phyloP scores from a whole-genome alignment of 306 rosid genomes.

The Fagus sylvatica region DNA sequence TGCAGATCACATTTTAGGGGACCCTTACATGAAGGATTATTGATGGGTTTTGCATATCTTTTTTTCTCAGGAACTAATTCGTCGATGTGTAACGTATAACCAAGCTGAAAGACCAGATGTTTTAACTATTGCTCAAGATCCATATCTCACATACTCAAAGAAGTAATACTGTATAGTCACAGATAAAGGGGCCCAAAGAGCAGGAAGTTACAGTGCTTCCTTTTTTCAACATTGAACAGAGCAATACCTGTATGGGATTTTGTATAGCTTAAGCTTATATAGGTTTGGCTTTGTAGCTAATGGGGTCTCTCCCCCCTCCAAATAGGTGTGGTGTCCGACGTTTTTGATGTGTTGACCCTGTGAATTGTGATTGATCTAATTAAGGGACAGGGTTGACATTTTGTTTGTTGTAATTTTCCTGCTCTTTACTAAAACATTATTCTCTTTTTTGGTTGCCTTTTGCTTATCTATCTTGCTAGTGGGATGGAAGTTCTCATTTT shows the following conservation, averaged over 20 bases:
- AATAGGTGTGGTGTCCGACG: constrained; percentile 11
- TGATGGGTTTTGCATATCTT: background rate
- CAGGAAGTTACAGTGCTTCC: constrained; percentile 20
- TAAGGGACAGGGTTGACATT: background rate
- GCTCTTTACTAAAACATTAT: background rate
- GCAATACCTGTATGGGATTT: constrained; percentile 28
- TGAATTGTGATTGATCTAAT: background rate
- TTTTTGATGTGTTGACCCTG: constrained; percentile 16
- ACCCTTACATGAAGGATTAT: too few relatives aligned
- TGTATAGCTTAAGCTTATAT: constrained; percentile 66
- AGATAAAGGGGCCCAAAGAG: constrained; percentile 16
- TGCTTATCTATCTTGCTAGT: background rate
- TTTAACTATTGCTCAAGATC: constrained; percentile 81
- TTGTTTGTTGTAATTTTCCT: background rate
- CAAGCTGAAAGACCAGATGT: constrained; percentile 97
- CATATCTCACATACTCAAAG: constrained; percentile 78
- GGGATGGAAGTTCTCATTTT: too few relatives aligned
- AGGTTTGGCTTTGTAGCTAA: constrained; percentile 30
- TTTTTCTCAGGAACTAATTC: constrained; percentile 67
- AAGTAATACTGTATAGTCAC: constrained; percentile 42
- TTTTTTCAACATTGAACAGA: constrained; percentile 34
- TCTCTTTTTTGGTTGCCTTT: background rate
- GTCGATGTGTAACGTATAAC: constrained; percentile 87
- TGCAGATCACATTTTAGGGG: background rate
- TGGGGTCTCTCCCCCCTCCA: constrained; percentile 19